Evolutionary conservation across 129 eudicot genomes (phyloP), one percentile per base, ranked within the genome.

Genomic region (Ambrosia artemisiifolia): DNA sequence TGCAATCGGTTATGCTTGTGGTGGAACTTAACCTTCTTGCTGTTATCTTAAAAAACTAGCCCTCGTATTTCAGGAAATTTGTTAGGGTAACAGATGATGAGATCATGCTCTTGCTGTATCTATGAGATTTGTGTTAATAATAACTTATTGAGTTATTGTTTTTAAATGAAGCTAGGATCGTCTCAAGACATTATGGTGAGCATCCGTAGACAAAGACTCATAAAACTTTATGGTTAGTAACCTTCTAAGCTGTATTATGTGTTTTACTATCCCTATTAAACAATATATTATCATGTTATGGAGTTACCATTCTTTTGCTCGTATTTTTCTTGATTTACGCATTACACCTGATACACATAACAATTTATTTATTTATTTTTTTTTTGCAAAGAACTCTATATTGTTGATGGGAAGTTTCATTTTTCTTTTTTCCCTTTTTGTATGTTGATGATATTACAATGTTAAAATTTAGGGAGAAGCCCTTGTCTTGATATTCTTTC

Each of bases 131-230:
- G 17, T 30, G 47, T 5, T 44, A 11, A 34, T 7, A 13, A 4
- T 44, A 51, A 35, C 17, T 11, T 69, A 5, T 65, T 44, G 14
- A 35, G 12, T 11, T 69, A 5, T 65, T 44, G 14, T 42, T 79
- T 35, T 18, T 70, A 6, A 2, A 69, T 75, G 77, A 55, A 69
- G 48, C 30, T 71, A 78, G 84, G 84, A 35, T 70, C 54, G 55
- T 48, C 34, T 49, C 71, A 76, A 70, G 61, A 76, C 79, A 74
- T 74, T 43, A 95, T 95, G 99, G 99, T 95, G 85, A 95, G 99
- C 94, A 88, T 95, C 75, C 89, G 99, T 63, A 84, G 99, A 75
- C 99, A 91, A 78, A 95, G 80, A 78, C 97, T 90, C 67, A 80
- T 95, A 49, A 89, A 83, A 77, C 83, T 88, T 48, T 88, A 91